phyloP scores from a whole-genome alignment of 306 rosid species.

The Ormosia emarginata region DNA sequence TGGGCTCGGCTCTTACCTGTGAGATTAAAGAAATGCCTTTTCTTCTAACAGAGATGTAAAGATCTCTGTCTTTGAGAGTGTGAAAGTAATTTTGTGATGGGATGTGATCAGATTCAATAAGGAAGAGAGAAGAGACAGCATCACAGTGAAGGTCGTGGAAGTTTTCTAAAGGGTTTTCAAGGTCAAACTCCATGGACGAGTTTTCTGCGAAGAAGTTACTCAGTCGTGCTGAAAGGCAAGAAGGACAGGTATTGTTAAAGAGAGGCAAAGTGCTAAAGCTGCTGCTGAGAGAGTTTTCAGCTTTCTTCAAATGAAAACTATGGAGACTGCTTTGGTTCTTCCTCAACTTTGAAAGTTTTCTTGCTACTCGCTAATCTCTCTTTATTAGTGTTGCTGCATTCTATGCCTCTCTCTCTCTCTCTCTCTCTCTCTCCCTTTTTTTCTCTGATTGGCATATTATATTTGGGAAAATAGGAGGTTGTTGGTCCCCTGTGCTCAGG shows the following conservation, averaged over 20 bases:
- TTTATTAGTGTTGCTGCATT: conserved; percentile 21
- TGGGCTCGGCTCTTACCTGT: conserved; percentile 29
- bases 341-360: not conserved
- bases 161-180: conserved; percentile 63
- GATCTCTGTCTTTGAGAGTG: conserved; percentile 29
- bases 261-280: conserved; percentile 19
- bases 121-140: conserved; percentile 41
- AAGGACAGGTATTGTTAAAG: conserved; percentile 28
- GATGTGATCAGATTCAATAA: conserved; percentile 58
- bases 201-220: not conserved
- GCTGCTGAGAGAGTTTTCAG: not conserved
- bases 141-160: conserved; percentile 28
- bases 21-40: conserved; percentile 50
- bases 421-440: not conserved
- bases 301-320: conserved; percentile 31
- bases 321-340: conserved; percentile 27
- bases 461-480: conserved; percentile 16
- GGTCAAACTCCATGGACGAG: conserved; percentile 64
- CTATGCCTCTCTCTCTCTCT: not conserved
- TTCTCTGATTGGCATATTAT: conserved; percentile 14
- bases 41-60: conserved; percentile 43
- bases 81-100: conserved; percentile 43
- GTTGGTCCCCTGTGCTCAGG: conserved; percentile 12
- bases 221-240: conserved; percentile 23
- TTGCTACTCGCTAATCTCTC: conserved; percentile 25